Percentiles rank a stretch among this genome's conserved stretches.
Conservation (phyloP, 2,329 filamentous ascomycete genomes). For the Monilinia fructigena region DNA sequence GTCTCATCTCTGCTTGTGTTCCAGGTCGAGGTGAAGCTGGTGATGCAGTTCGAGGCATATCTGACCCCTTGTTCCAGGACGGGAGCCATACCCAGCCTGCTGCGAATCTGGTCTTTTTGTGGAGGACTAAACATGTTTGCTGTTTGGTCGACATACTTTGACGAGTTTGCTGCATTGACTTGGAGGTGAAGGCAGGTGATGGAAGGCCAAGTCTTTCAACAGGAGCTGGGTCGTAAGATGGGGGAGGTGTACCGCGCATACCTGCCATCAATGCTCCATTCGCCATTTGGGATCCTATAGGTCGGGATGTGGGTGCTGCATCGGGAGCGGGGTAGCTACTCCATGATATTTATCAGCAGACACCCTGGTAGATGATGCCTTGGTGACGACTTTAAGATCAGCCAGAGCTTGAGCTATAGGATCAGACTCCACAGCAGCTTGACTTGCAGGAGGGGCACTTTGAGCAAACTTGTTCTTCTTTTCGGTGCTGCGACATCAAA, state of each 20-base stretch:
- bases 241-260: conserved; percentile 75
- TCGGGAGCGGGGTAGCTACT: conserved; percentile 74
- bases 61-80: conserved; percentile 58
- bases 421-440: conserved; percentile 64
- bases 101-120: conserved; percentile 39
- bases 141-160: conserved; percentile 81
- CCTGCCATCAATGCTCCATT: conserved; percentile 52
- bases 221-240: conserved; percentile 70
- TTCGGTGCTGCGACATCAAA: conserved; percentile 84
- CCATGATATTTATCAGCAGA: conserved; percentile 96
- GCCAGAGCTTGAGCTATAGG: conserved; percentile 91
- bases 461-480: conserved; percentile 49
- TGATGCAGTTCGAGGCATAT: conserved; percentile 61
- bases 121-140: conserved; percentile 67
- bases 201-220: conserved; percentile 82
- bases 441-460: conserved; percentile 41
- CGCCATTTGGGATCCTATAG: conserved; percentile 43
- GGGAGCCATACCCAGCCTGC: conserved; percentile 43
- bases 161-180: conserved; percentile 92
- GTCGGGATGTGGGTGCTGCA: conserved; percentile 45
- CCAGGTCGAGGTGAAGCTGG: conserved; percentile 68
- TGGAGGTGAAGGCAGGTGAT: conserved; percentile 86
- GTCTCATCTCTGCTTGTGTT: conserved; percentile 50
- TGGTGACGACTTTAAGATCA: conserved; percentile 83
- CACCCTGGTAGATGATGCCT: conserved; percentile 77